A percentile compares a stretch with the other conserved stretches of the same genome.
Evolutionary conservation across 148 eudicot genomes (phyloP).

Genomic region (Amaranthus cruentus): DNA sequence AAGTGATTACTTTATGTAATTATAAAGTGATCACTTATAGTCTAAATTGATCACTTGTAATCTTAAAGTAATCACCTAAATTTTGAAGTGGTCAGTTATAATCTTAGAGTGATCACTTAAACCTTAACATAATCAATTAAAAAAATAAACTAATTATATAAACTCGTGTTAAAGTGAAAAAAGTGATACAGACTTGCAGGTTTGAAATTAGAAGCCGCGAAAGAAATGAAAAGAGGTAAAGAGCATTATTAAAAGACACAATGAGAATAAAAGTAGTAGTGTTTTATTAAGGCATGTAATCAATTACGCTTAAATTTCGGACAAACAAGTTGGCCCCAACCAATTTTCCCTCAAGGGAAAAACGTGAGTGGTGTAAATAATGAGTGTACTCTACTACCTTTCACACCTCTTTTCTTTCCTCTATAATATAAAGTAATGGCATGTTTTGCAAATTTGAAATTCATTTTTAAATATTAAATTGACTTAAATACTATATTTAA

Average conservation of each 20-base stretch:
- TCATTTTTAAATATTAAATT: no score
- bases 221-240: not conserved
- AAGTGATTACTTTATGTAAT: no score
- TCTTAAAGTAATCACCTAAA: no score
- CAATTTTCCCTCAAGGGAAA: constrained; percentile 10
- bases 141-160: not conserved
- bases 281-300: not conserved
- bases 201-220: constrained; percentile 8
- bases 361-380: constrained; percentile 19
- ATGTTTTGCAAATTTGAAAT: no score
- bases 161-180: not conserved
- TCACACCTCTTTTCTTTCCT: not conserved
- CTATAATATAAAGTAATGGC: not conserved
- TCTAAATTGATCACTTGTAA: no score
- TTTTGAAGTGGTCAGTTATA: no score
- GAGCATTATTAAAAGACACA: not conserved
- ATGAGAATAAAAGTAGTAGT: constrained; percentile 1
- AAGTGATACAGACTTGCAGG: not conserved
- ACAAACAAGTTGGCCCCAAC: constrained; percentile 12
- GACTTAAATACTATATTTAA: no score
- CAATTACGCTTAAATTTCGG: constrained; percentile 1
- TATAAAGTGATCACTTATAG: no score
- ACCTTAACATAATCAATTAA: not conserved
- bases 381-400: constrained; percentile 8
- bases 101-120: no score